Base-by-base conservation (phyloP, 345 rosid genomes). In the Ailanthus altissimus region DNA sequence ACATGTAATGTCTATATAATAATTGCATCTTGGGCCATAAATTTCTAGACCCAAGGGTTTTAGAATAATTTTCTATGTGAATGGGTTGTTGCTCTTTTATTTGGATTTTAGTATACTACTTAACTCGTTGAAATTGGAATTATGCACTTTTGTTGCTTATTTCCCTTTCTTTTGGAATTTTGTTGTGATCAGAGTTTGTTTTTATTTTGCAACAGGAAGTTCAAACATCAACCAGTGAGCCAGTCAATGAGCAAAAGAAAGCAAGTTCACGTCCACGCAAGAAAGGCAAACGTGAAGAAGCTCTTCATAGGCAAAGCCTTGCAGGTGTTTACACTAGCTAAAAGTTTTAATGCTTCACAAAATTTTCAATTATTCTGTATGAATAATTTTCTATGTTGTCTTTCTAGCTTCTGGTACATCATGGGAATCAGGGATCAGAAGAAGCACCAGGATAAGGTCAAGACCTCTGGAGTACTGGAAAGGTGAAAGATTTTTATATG, bases 401-500 rank as follows among this genome's bases (percentile, higher is more conserved):
- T 28, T 60, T 74, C 40, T 75, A 93, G 98, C 45, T 75, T 85
- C 82, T 80, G 99, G 98, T 78, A 86, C 93, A 42, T 68, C 84
- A n/a, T 86, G 85, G 85, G 82, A 81, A 76, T 62, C 77, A 61
- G 97, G 97, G 32, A 75, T 88, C 36, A 86, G 99, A 79, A 76
- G 91, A 78, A 96, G 99, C 87, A 93, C 98, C 49, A 87, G 99
- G 84, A 90, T 93, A 62, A 90, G 73, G 69, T 90, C 99, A 50
- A 90, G 97, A 85, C 98, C 98, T 75, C 87, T 96, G 68, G 97
- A 92, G 83, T 92, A 80, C 77, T 96, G 99, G 99, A 96, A 80
- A 83, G 99, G 98, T n/a, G 99, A 96, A 81, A 84, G 92, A 76
- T 93, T 93, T 80, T 77, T 96, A 66, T 93, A 86, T 67, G 99